phyloP scores from a whole-genome alignment of 495 filamentous ascomycete species.

The Penicillium angulare region DNA sequence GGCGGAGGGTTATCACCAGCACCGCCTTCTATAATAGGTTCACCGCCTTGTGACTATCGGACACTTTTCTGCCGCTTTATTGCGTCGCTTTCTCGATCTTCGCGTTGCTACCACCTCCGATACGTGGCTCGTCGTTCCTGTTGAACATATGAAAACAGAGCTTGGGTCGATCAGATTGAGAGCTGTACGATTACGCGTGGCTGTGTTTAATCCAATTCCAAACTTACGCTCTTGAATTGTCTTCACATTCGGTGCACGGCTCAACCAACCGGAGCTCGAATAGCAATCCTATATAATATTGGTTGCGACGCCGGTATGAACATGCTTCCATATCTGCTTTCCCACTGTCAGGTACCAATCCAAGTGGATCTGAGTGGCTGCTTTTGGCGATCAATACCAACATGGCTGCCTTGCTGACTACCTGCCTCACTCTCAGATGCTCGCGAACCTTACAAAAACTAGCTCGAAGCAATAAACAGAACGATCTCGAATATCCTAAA shows the following conservation, averaged over 20 bases:
- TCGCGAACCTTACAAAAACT: too few species aligned
- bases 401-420: not conserved
- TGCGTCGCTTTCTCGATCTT: not conserved
- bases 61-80: slow-evolving; percentile 16
- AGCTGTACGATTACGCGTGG: too few species aligned
- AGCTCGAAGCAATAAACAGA: too few species aligned
- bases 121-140: not conserved
- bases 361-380: not conserved
- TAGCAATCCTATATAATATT: too few species aligned
- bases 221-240: too few species aligned
- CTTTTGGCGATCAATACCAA: not conserved
- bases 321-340: not conserved
- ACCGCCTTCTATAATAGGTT: slow-evolving; percentile 14
- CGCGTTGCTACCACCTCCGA: not conserved
- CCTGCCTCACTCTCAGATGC: not conserved
- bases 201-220: too few species aligned
- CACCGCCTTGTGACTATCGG: slow-evolving; percentile 22
- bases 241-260: too few species aligned
- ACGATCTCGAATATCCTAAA: not conserved
- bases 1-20: slow-evolving; percentile 18
- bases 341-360: not conserved
- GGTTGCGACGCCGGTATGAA: too few species aligned
- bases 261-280: too few species aligned
- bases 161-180: too few species aligned
- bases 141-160: not conserved